Conservation (phyloP, 2,329 filamentous ascomycete genomes). For the Fusarium temperatum region DNA sequence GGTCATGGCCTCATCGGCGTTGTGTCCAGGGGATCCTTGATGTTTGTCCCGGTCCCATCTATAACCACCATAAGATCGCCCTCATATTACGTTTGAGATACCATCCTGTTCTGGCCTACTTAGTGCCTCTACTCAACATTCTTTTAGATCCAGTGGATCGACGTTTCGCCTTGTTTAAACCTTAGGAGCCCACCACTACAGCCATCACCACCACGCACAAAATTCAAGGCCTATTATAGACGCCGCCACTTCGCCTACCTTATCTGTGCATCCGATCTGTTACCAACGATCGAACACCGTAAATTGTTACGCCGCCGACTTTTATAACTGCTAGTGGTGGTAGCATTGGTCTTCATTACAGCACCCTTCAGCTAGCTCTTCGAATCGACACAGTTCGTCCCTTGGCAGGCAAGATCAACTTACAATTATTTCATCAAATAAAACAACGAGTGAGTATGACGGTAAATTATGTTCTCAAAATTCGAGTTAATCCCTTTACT, state of each 20-base stretch:
- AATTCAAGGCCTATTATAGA: conserved; percentile 13
- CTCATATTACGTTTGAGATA: conserved; percentile 5
- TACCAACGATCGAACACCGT: neutral
- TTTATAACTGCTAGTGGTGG: neutral
- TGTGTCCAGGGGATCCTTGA: conserved; percentile 24
- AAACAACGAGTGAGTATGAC: neutral
- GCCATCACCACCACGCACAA: conserved; percentile 3
- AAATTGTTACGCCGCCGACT: neutral
- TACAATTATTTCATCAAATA: neutral
- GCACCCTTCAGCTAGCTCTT: neutral
- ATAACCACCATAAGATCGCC: conserved; percentile 27
- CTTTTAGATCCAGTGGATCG: conserved; percentile 15
- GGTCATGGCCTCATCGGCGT: conserved; percentile 26
- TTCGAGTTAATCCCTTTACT: neutral
- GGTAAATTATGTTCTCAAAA: neutral
- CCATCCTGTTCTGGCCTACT: conserved; percentile 2
- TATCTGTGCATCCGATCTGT: conserved; percentile 1
- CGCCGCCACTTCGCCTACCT: conserved; percentile 10
- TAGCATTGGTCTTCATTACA: neutral
- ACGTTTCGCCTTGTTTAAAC: conserved; percentile 15
- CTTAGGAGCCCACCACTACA: conserved; percentile 15
- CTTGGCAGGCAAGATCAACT: neutral
- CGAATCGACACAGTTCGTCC: neutral
- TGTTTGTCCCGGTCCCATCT: conserved; percentile 15
- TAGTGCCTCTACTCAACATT: neutral